Percentiles rank a stretch among this genome's conserved stretches.
Evolutionary conservation across 352 stramenopile genomes (phyloP).

Genomic region (Globisporangium iwayamae): DNA sequence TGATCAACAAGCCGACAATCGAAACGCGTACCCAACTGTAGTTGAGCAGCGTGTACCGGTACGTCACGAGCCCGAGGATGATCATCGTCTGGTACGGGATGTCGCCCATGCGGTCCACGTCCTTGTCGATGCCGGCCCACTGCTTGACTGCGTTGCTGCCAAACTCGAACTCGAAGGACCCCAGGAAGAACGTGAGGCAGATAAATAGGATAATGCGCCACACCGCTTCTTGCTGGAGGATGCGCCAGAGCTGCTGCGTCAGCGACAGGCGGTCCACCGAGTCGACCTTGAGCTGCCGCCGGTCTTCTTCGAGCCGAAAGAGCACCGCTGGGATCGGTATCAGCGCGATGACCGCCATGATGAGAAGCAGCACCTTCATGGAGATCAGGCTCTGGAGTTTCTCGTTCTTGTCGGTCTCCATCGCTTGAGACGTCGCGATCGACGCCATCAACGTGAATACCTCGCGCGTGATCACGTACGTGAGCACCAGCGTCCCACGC

Average conservation of each 20-base stretch:
- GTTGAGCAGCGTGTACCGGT: slow-evolving; percentile 61
- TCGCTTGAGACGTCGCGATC: slow-evolving; percentile 35
- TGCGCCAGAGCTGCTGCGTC: slow-evolving; percentile 61
- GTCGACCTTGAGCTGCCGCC: slow-evolving; percentile 71
- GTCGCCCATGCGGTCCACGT: slow-evolving; percentile 32
- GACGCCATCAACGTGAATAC: slow-evolving; percentile 37
- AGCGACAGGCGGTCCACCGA: slow-evolving; percentile 56
- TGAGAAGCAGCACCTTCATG: slow-evolving; percentile 65
- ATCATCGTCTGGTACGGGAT: slow-evolving; percentile 48
- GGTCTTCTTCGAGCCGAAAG: slow-evolving; percentile 66
- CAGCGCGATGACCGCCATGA: slow-evolving; percentile 65
- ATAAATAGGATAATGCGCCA: slow-evolving; percentile 76
- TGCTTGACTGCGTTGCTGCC: slow-evolving; percentile 36
- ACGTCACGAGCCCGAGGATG: slow-evolving; percentile 45
- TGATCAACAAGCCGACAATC: slow-evolving; percentile 36
- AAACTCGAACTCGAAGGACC: slow-evolving; percentile 67
- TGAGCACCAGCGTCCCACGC: slow-evolving; percentile 54
- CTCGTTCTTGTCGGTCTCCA: slow-evolving; percentile 33
- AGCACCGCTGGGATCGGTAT: slow-evolving; percentile 63
- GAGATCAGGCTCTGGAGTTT: slow-evolving; percentile 30
- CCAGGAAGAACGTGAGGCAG: slow-evolving; percentile 51
- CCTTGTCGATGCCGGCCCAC: slow-evolving; percentile 41
- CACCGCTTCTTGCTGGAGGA: slow-evolving; percentile 71
- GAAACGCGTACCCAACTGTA: slow-evolving; percentile 68
- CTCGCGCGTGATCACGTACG: slow-evolving; percentile 64